Evolutionary conservation across 1,284 basidiomycete genomes (phyloP), one percentile per base, ranked within the genome.

Genomic region (Termitomyces sp.): DNA sequence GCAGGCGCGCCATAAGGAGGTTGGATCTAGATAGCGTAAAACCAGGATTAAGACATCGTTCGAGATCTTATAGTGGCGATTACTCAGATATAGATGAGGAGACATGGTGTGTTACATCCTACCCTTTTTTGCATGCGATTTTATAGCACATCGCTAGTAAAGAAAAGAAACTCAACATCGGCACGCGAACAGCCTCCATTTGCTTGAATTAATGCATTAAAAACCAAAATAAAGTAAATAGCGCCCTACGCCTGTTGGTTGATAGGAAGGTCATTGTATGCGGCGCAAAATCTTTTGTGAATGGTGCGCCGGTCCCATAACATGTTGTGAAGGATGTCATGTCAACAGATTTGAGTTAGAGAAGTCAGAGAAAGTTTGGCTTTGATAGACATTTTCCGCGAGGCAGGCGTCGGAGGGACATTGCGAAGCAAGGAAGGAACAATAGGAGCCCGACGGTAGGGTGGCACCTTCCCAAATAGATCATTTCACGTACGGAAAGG

Each of bases 21-120:
- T 63, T 24, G 81, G 78, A 61, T 82, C 79, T 47, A 83, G 68
- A 56, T 78, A 74, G 59, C 77, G 74, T 59, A 83, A 67, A 64
- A 83, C 79, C 38, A 73, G 62, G 54, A 81, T 71, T 58, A 82
- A 69, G 60, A 81, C 71, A 64, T 83, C 82, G 65, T 77, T 71
- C 41, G 81, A 74, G 58, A 83, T 70, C 54, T 67, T 78, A 72
- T 74, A 80, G 68, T 71, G 72, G 58, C 68, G 71, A 57, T 71
- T 59, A 60, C 64, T 71, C 50, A 71, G 65, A 50, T 74, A 67
- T 59, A 71, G 71, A 63, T 70, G 71, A 68, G 72, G 76, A 67
- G 63, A 64, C 74, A 76, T 76, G 58, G 70, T 70, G 64, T 49
- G 62, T 55, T 73, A 55, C 47, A 63, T 59, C 61, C 58, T 60